A percentile compares a stretch with the other conserved stretches of the same genome.
phyloP scores from a whole-genome alignment of 1,284 basidiomycete genomes.

The Chiua sp. region DNA sequence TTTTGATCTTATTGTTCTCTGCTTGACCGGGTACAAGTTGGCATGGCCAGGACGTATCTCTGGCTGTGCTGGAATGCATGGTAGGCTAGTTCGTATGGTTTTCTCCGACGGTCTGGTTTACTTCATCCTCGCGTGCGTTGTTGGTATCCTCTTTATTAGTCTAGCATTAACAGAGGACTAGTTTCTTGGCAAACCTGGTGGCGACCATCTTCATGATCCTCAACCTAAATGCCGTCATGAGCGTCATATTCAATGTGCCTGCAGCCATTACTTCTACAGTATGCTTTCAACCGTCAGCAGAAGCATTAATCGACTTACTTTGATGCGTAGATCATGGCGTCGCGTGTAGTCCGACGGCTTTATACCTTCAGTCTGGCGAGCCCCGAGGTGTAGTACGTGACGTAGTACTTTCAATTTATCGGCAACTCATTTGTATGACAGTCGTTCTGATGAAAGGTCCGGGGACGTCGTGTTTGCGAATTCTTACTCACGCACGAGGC shows the following conservation, averaged over 20 bases:
- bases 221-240: slow-evolving; percentile 39
- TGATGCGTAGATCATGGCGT: slow-evolving; percentile 63
- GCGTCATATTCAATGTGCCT: slow-evolving; percentile 42
- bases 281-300: slow-evolving; percentile 14
- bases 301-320: slow-evolving; percentile 2
- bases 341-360: slow-evolving; percentile 70
- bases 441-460: slow-evolving; percentile 38
- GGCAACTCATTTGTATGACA: slow-evolving; percentile 16
- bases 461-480: slow-evolving; percentile 38
- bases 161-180: slow-evolving; percentile 7
- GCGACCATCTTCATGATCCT: slow-evolving; percentile 41
- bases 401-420: slow-evolving; percentile 1
- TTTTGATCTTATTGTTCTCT: slow-evolving; percentile 51
- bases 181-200: slow-evolving; percentile 40
- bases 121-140: slow-evolving; percentile 38
- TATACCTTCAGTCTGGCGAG: slow-evolving; percentile 60
- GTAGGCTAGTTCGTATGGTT: slow-evolving; percentile 36
- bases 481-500: slow-evolving; percentile 17
- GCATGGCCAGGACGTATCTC: slow-evolving; percentile 30
- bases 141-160: neutral
- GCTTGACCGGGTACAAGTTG: slow-evolving; percentile 43
- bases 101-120: slow-evolving; percentile 41
- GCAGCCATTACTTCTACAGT: slow-evolving; percentile 49
- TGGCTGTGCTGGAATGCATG: slow-evolving; percentile 22
- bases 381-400: slow-evolving; percentile 62